These are phyloP conservation scores for Blepharisma stoltei DNA, from an alignment of 73 alveolate species.

Conservation along the genomic window DNA sequence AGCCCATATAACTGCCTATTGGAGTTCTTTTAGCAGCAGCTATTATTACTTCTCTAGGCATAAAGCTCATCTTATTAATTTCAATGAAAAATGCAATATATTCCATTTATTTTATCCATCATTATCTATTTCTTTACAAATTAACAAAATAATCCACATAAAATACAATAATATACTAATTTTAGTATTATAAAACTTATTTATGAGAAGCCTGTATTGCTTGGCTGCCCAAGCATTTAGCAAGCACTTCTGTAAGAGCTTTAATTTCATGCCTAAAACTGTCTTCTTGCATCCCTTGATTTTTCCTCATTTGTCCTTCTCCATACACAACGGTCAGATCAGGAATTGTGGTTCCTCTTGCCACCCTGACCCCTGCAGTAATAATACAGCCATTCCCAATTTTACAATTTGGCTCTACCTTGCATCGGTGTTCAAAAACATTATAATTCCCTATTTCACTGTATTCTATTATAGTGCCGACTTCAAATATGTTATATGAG, in stretches of 20 bases:
- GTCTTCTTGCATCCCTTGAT: slow-evolving; percentile 37
- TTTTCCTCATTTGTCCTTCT: slow-evolving; percentile 45
- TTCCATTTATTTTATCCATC: too few species aligned
- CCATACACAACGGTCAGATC: slow-evolving; percentile 41
- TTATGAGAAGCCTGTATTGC: not conserved
- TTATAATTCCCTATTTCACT: slow-evolving; percentile 66
- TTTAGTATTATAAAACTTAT: too few species aligned
- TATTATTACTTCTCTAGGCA: not conserved
- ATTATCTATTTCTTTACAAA: too few species aligned
- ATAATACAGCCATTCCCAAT: slow-evolving; percentile 43
- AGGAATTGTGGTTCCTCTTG: slow-evolving; percentile 39
- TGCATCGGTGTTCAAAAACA: slow-evolving; percentile 60
- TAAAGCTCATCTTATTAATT: not conserved
- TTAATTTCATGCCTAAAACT: slow-evolving; percentile 29
- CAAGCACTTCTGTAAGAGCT: slow-evolving; percentile 32
- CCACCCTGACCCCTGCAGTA: slow-evolving; percentile 42
- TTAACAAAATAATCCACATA: too few species aligned
- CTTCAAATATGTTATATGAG: slow-evolving; percentile 74
- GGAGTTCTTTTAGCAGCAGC: slow-evolving; percentile 28
- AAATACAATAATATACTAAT: too few species aligned
- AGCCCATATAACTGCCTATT: slow-evolving; percentile 31
- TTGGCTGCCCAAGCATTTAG: not conserved
- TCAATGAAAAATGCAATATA: not conserved
- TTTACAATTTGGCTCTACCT: slow-evolving; percentile 31
- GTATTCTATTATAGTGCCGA: slow-evolving; percentile 57